Base-by-base conservation (phyloP, 768 basidiomycete genomes). In the Auricularia sp. region DNA sequence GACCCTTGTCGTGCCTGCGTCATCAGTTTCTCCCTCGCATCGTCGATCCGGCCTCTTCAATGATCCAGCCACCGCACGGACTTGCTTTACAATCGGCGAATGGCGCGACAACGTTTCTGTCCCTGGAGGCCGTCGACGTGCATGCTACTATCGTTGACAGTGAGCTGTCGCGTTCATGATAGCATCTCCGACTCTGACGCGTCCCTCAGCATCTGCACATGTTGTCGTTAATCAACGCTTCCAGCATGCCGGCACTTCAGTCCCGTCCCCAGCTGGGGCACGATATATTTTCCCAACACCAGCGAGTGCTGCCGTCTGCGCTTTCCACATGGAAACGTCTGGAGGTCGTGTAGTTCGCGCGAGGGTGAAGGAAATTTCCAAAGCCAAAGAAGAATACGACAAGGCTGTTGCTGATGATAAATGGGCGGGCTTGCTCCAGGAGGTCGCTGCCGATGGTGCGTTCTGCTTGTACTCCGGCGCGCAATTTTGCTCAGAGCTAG, bases 211-310 rank as follows among this genome's bases (percentile, higher is more conserved):
- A 18, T 51, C 47, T 6, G 47, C 47, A 6, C 47, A 51, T 18
- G 47, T 51, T 18, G 21, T 51, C 47, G 47, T 51, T 21, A 21
- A 8, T 6, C 47, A 51, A 21, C 39, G 7, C 7, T 42, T 42
- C 12, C 39, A 14, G 8, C 39, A 18, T 11, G 21, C 47, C 6
- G 21, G 47, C 47, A 18, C 10, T 18, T 51, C 47, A 29, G 29
- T 29, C 29, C 29, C 29, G 29, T 29, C 29, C 29, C 29, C 29
- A 6, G 47, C 39, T 16, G 47, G 21, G 10, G 47, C 47, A 51
- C 47, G 47, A 18, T 87, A 85, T 70, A 75, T 79, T 43, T 87
- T 87, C 66, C 84, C 85, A 8, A 77, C 86, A 3, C 86, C 85
- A 0, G 81, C 79, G 1, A 76, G 74, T 36, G 81, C 80, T 0